Evolutionary conservation across 768 basidiomycete genomes (phyloP).

Genomic region (Leucosporidium creatinivorum): DNA sequence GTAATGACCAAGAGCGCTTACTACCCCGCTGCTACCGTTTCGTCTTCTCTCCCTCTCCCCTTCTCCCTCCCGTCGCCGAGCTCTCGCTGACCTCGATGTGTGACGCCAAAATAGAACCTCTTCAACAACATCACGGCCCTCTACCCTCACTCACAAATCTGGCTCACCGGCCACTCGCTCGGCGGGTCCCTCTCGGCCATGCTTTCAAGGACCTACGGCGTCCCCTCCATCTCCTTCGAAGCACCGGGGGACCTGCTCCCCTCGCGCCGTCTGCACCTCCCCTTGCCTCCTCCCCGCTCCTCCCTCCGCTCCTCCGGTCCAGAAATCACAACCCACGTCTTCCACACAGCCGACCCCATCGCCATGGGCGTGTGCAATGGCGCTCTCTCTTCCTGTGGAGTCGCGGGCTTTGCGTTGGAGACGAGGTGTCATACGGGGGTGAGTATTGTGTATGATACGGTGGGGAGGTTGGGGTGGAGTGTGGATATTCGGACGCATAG

Average conservation of each 20-base stretch:
- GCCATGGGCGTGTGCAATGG: conserved; percentile 76
- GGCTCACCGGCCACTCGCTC: conserved; percentile 72
- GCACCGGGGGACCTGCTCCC: conserved; percentile 79
- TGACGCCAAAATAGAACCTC: conserved; percentile 79
- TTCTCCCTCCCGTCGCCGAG: too few relatives aligned
- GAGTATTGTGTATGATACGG: conserved; percentile 75
- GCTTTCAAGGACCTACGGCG: conserved; percentile 83
- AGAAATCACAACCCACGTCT: conserved; percentile 59
- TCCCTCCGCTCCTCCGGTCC: neutral
- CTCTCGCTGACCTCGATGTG: neutral
- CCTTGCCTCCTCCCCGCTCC: conserved; percentile 58
- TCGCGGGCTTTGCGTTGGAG: conserved; percentile 81
- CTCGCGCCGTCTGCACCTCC: conserved; percentile 72
- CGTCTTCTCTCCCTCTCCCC: neutral
- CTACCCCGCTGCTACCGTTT: conserved; percentile 68
- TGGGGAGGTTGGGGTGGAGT: conserved; percentile 68
- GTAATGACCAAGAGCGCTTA: conserved; percentile 76
- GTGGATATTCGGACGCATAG: conserved; percentile 57
- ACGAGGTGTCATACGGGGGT: conserved; percentile 81
- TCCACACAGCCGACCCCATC: conserved; percentile 90
- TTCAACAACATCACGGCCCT: conserved; percentile 86
- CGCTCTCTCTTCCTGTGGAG: conserved; percentile 64
- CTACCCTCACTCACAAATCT: conserved; percentile 83
- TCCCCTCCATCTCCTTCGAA: conserved; percentile 83
- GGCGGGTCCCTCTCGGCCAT: conserved; percentile 81